Evolutionary conservation across 768 basidiomycete genomes (phyloP).

Genomic region (Pulveroboletus sp.): DNA sequence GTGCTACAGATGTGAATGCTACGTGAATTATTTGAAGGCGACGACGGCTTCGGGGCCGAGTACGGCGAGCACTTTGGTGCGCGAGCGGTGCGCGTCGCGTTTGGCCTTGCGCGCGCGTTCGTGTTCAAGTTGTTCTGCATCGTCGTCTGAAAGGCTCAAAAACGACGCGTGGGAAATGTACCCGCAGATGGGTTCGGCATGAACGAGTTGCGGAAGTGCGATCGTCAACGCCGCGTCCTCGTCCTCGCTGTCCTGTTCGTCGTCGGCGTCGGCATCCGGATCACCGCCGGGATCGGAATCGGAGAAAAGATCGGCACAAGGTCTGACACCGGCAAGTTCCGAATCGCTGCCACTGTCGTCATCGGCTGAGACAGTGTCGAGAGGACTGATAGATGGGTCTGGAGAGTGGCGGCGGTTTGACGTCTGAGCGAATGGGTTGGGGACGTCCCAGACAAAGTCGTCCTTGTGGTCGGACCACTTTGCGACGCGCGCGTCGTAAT

Average conservation of each 20-base stretch:
- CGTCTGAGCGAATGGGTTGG: background rate
- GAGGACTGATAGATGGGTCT: background rate
- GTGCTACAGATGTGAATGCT: too few species aligned
- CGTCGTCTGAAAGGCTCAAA: background rate
- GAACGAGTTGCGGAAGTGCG: background rate
- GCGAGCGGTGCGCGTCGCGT: conserved; percentile 12
- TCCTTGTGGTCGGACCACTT: background rate
- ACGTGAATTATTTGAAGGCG: background rate
- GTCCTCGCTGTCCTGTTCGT: background rate
- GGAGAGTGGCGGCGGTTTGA: too few species aligned
- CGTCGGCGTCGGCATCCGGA: background rate
- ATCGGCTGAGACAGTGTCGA: background rate
- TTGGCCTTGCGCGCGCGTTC: conserved; percentile 10
- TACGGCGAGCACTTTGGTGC: conserved; percentile 5
- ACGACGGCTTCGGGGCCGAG: conserved; percentile 1
- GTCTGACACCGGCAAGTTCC: background rate
- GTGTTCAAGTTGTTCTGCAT: conserved; percentile 6
- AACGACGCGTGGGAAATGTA: background rate
- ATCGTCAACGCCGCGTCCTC: too few species aligned
- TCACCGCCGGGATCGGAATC: background rate
- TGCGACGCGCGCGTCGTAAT: too few species aligned
- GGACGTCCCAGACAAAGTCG: background rate
- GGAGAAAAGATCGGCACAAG: too few species aligned
- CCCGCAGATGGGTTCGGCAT: too few species aligned
- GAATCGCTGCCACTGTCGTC: background rate